Conservation (phyloP, 2,329 filamentous ascomycete species). For the Cryphonectria naterciae region DNA sequence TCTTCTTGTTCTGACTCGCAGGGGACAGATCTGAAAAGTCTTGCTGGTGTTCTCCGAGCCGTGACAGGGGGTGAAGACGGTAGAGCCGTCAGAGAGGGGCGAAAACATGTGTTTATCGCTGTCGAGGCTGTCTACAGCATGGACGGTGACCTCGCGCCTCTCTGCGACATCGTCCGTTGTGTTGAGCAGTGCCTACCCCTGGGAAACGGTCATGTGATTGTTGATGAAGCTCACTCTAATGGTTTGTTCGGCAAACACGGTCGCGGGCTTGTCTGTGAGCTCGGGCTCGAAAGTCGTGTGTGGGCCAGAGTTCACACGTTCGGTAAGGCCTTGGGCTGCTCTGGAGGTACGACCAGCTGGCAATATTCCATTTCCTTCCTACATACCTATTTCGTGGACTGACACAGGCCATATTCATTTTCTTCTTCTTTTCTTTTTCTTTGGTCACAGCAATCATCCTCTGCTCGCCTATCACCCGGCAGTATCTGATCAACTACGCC, state of each 20-base stretch:
- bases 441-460: constrained; percentile 55
- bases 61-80: constrained; percentile 43
- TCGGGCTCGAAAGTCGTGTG: constrained; percentile 59
- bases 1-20: no score
- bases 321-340: constrained; percentile 69
- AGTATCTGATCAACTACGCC: constrained; percentile 76
- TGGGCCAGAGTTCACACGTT: constrained; percentile 67
- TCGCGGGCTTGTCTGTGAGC: constrained; percentile 59
- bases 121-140: constrained; percentile 79
- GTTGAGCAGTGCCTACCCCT: constrained; percentile 59
- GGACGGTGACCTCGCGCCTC: constrained; percentile 75
- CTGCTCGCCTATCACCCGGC: constrained; percentile 60
- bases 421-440: background rate
- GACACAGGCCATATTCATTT: background rate
- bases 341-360: constrained; percentile 56
- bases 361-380: no score
- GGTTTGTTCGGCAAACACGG: constrained; percentile 62
- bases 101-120: constrained; percentile 65
- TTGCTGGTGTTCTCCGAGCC: constrained; percentile 37
- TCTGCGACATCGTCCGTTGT: constrained; percentile 61
- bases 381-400: background rate
- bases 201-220: constrained; percentile 64
- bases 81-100: constrained; percentile 40
- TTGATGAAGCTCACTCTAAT: constrained; percentile 72
- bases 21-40: constrained; percentile 12